These are phyloP conservation scores for Penicillium arizonense DNA, from an alignment of 495 filamentous ascomycete genomes.

Conservation along the genomic window DNA sequence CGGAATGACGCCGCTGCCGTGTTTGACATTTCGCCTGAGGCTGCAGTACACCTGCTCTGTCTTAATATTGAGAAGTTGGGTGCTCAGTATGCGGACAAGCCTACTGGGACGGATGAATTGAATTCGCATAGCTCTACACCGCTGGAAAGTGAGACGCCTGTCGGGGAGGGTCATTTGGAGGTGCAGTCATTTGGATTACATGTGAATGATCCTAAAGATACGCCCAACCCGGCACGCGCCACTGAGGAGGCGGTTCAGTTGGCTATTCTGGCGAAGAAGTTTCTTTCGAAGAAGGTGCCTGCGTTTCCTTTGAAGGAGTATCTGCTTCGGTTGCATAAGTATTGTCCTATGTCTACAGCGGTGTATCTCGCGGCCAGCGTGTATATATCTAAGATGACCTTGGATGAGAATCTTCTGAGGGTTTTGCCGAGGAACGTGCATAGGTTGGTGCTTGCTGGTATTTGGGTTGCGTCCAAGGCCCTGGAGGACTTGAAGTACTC, in stretches of 20 bases:
- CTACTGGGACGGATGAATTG: constrained; percentile 22
- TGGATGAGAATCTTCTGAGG: constrained; percentile 68
- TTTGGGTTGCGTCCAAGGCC: constrained; percentile 89
- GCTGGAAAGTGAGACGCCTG: constrained; percentile 53
- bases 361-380: constrained; percentile 90
- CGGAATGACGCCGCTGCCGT: constrained; percentile 48
- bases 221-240: background rate
- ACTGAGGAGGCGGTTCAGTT: constrained; percentile 22
- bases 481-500: constrained; percentile 85
- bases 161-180: constrained; percentile 17
- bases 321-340: constrained; percentile 78
- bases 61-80: constrained; percentile 72
- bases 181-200: constrained; percentile 29
- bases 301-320: constrained; percentile 82
- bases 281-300: constrained; percentile 85
- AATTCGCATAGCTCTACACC: constrained; percentile 51
- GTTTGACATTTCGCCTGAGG: constrained; percentile 66
- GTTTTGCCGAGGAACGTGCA: constrained; percentile 84
- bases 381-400: constrained; percentile 81
- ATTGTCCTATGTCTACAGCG: constrained; percentile 92
- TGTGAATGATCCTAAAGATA: constrained; percentile 15
- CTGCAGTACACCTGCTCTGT: constrained; percentile 77
- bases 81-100: constrained; percentile 66
- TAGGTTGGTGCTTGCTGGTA: constrained; percentile 77
- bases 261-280: constrained; percentile 73